Percentiles rank a stretch among this genome's conserved stretches.
These are phyloP conservation scores for Coemansia furcata DNA, from an alignment of 192 early-diverging fungal species.

Conservation along the genomic window DNA sequence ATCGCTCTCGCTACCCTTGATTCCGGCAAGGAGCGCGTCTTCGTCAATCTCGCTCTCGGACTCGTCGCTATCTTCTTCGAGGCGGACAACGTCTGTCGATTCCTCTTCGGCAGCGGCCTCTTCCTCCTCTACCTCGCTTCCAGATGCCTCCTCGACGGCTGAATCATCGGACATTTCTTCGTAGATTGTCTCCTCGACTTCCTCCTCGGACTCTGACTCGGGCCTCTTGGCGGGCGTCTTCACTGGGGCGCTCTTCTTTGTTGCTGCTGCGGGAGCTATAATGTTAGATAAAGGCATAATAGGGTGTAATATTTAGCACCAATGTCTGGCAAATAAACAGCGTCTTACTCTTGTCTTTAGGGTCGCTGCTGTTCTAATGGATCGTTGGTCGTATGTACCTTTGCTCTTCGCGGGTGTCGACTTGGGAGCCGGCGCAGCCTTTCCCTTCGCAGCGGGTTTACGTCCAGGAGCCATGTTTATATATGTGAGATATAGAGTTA, in stretches of 20 bases:
- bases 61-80: slow-evolving; percentile 19
- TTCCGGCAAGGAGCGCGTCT: slow-evolving; percentile 41
- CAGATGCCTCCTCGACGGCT: slow-evolving; percentile 27
- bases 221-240: slow-evolving; percentile 17
- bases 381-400: slow-evolving; percentile 4
- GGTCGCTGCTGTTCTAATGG: background rate
- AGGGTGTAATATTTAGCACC: background rate
- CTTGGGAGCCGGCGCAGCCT: slow-evolving; percentile 21
- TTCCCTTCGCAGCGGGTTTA: slow-evolving; percentile 12
- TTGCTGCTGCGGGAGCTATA: background rate
- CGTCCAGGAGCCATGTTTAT: slow-evolving; percentile 14
- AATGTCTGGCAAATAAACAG: background rate
- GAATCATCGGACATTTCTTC: slow-evolving; percentile 45
- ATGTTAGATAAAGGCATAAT: background rate
- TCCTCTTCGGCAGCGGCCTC: slow-evolving; percentile 2
- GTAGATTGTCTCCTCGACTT: slow-evolving; percentile 38
- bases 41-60: slow-evolving; percentile 32
- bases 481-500: background rate
- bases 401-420: slow-evolving; percentile 9
- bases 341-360: background rate
- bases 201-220: slow-evolving; percentile 31
- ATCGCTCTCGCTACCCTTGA: slow-evolving; percentile 41
- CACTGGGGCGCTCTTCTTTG: slow-evolving; percentile 22
- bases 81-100: slow-evolving; percentile 17
- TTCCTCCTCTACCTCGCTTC: slow-evolving; percentile 19